phyloP scores from a whole-genome alignment of 352 stramenopile genomes.

The Pythium inflatum region DNA sequence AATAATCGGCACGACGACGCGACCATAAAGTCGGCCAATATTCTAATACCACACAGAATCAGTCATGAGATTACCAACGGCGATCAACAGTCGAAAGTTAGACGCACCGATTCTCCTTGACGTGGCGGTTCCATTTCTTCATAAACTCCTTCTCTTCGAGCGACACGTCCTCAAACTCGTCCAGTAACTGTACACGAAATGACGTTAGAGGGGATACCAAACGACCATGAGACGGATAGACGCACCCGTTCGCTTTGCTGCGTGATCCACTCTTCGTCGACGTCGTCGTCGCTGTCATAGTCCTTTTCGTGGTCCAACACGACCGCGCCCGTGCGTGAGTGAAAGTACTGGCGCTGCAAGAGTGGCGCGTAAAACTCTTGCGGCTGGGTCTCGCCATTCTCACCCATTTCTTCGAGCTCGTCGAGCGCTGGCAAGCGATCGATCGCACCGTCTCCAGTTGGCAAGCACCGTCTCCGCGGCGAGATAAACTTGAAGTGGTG shows the following conservation, averaged over 20 bases:
- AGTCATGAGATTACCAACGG: too few species aligned
- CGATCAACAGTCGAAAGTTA: background rate
- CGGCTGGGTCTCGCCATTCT: conserved; percentile 55
- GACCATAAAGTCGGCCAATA: conserved; percentile 87
- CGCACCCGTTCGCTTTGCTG: conserved; percentile 81
- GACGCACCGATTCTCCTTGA: conserved; percentile 73
- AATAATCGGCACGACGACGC: conserved; percentile 86
- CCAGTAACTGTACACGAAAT: conserved; percentile 56
- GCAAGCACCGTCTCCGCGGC: conserved; percentile 18
- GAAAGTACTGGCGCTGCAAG: conserved; percentile 87
- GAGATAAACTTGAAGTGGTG: conserved; percentile 74
- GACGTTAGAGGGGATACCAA: background rate
- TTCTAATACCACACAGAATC: too few species aligned
- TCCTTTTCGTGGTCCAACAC: conserved; percentile 83
- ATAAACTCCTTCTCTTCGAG: conserved; percentile 90
- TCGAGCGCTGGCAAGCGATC: conserved; percentile 57
- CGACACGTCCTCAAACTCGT: conserved; percentile 89
- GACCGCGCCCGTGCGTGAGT: conserved; percentile 82
- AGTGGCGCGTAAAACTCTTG: conserved; percentile 75
- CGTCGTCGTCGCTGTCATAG: conserved; percentile 88
- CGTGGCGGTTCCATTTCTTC: conserved; percentile 90
- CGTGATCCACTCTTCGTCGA: conserved; percentile 89
- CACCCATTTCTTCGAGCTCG: conserved; percentile 75
- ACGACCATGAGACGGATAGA: background rate
- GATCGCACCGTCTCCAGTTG: conserved; percentile 21